These are phyloP conservation scores for Penicillium hesseltinei DNA, from an alignment of 2,329 filamentous ascomycete species.

Conservation along the genomic window DNA sequence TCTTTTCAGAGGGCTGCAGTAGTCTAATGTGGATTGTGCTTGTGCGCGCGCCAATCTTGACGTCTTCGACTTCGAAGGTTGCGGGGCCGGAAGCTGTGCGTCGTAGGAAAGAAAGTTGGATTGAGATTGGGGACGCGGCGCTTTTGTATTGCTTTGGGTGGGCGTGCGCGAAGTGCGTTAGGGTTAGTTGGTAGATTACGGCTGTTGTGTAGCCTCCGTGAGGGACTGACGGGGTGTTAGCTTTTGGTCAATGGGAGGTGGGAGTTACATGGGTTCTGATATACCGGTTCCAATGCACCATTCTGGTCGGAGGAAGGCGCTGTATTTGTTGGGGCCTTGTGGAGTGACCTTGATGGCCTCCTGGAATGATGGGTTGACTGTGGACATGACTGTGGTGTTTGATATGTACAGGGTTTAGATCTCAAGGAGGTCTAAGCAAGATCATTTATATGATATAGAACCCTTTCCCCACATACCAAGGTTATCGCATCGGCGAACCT, in stretches of 20 bases:
- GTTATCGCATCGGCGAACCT: slow-evolving; percentile 1
- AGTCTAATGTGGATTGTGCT: slow-evolving; percentile 64
- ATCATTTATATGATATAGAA: background rate
- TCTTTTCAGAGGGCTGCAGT: slow-evolving; percentile 34
- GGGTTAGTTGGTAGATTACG: slow-evolving; percentile 59
- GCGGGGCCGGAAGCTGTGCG: slow-evolving; percentile 60
- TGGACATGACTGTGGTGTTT: slow-evolving; percentile 8
- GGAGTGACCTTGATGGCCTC: slow-evolving; percentile 40
- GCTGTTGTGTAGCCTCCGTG: slow-evolving; percentile 70
- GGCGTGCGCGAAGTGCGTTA: slow-evolving; percentile 60
- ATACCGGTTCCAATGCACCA: slow-evolving; percentile 66
- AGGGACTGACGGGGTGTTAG: slow-evolving; percentile 53
- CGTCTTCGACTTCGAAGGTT: slow-evolving; percentile 58
- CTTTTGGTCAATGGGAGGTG: background rate
- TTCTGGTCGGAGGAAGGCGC: slow-evolving; percentile 53
- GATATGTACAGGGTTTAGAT: background rate
- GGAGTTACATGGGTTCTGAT: slow-evolving; percentile 11
- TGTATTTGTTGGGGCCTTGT: slow-evolving; percentile 56
- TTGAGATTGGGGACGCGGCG: slow-evolving; percentile 58
- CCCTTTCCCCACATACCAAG: background rate
- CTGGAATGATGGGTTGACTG: slow-evolving; percentile 34
- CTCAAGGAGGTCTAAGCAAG: background rate
- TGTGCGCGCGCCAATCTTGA: slow-evolving; percentile 63
- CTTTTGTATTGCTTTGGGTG: slow-evolving; percentile 50
- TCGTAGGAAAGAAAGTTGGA: slow-evolving; percentile 65